Evolutionary conservation across 169 alveolate genomes (phyloP).

Genomic region (Toxoplasma gondii): DNA sequence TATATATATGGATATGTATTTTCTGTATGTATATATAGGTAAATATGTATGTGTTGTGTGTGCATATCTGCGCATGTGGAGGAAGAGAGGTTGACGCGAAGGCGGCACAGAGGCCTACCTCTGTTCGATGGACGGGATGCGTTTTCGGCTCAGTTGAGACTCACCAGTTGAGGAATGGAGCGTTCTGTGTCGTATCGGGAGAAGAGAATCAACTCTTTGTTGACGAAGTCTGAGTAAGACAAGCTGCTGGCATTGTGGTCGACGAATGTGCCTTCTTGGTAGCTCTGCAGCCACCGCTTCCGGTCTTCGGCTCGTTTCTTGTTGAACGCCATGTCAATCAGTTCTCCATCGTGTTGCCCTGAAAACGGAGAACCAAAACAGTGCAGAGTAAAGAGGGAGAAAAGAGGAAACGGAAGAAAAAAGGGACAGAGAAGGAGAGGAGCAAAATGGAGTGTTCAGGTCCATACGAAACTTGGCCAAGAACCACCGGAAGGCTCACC

Average conservation of each 20-base stretch:
- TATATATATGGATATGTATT: background rate
- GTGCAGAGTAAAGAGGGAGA: background rate
- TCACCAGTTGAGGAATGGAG: slow-evolving; percentile 94
- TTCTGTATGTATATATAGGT: too few species aligned
- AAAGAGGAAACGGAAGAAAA: background rate
- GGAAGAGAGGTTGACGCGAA: too few species aligned
- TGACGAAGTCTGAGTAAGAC: slow-evolving; percentile 94
- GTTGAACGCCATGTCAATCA: slow-evolving; percentile 98
- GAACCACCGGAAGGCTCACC: too few species aligned
- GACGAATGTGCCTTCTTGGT: slow-evolving; percentile 75
- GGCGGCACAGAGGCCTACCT: too few species aligned
- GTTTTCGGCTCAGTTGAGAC: background rate
- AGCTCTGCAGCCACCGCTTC: slow-evolving; percentile 79
- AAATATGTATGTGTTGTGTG: too few species aligned
- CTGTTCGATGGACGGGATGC: too few species aligned
- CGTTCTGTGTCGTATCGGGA: slow-evolving; percentile 97
- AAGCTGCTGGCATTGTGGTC: slow-evolving; percentile 69
- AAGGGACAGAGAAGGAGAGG: background rate
- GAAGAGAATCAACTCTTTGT: slow-evolving; percentile 98
- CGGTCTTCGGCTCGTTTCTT: slow-evolving; percentile 97
- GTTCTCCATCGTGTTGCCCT: slow-evolving; percentile 93
- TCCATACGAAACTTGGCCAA: too few species aligned
- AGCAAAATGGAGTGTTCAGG: too few species aligned
- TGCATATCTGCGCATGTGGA: too few species aligned
- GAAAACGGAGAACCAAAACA: slow-evolving; percentile 35